A percentile compares a stretch with the other conserved stretches of the same genome.
Evolutionary conservation across 495 filamentous ascomycete genomes (phyloP).

Genomic region (Hypoxylon crocopeplum): DNA sequence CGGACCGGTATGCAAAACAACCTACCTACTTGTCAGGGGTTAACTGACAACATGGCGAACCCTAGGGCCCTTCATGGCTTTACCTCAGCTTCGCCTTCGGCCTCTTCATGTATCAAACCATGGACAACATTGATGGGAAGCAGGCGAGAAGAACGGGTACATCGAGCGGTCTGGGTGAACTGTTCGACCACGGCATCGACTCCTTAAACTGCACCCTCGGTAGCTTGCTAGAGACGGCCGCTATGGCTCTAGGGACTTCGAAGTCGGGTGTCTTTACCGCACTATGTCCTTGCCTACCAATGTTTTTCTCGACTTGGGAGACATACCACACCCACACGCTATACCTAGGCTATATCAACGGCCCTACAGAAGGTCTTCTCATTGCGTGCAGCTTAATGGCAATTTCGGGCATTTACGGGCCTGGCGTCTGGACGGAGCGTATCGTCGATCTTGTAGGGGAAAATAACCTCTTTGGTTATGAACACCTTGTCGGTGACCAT

Average conservation of each 20-base stretch:
- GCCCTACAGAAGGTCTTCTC: conserved; percentile 93
- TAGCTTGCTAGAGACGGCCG: conserved; percentile 85
- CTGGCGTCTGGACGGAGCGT: conserved; percentile 81
- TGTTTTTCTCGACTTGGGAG: conserved; percentile 99
- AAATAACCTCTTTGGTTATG: conserved; percentile 55
- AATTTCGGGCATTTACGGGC: conserved; percentile 84
- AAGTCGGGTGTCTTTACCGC: conserved; percentile 89
- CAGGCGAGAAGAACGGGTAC: conserved; percentile 94
- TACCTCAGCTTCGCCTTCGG: conserved; percentile 95
- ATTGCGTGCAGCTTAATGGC: conserved; percentile 87
- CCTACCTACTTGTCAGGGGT: conserved; percentile 1
- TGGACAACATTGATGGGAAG: conserved; percentile 99
- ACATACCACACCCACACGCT: conserved; percentile 98
- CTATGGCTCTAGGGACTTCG: conserved; percentile 85
- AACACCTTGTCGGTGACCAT: conserved; percentile 65
- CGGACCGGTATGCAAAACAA: conserved; percentile 72
- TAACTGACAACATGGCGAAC: conserved; percentile 18
- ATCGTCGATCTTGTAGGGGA: conserved; percentile 70
- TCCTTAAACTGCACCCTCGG: conserved; percentile 95
- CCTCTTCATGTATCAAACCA: conserved; percentile 97
- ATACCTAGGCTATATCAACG: conserved; percentile 96
- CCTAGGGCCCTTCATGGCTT: conserved; percentile 83
- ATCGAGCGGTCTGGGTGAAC: conserved; percentile 90
- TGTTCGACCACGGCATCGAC: conserved; percentile 99
- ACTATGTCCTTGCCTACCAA: conserved; percentile 86